Evolutionary conservation across 371 early-diverging fungal species (phyloP).

Genomic region (Mucor ambiguus): DNA sequence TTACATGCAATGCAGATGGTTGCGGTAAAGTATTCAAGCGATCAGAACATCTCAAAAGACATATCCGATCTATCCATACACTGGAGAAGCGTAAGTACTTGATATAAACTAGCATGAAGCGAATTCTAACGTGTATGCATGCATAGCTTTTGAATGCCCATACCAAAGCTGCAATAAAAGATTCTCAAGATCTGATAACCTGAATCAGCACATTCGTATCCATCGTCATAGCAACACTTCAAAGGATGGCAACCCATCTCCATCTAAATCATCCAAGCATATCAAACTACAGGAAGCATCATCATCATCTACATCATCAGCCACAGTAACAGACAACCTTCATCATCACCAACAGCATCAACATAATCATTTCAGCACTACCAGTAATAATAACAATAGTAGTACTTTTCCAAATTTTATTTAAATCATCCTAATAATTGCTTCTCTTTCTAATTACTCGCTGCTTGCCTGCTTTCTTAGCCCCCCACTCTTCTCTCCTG

Average conservation of each 20-base stretch:
- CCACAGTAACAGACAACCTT: neutral
- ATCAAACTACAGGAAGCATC: slow-evolving; percentile 3
- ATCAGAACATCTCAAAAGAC: slow-evolving; percentile 68
- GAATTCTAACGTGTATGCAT: neutral
- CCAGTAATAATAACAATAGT: slow-evolving; percentile 12
- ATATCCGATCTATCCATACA: slow-evolving; percentile 68
- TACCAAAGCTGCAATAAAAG: slow-evolving; percentile 76
- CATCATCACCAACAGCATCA: slow-evolving; percentile 10
- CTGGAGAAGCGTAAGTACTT: slow-evolving; percentile 62
- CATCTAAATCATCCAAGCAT: slow-evolving; percentile 5
- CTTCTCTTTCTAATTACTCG: neutral
- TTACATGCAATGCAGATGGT: slow-evolving; percentile 54
- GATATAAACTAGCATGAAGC: neutral
- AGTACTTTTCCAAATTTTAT: slow-evolving; percentile 31
- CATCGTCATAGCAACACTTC: slow-evolving; percentile 50
- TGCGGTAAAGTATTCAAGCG: slow-evolving; percentile 70
- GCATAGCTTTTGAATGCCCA: slow-evolving; percentile 64
- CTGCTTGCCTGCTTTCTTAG: slow-evolving; percentile 3
- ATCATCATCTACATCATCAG: neutral
- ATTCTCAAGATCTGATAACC: slow-evolving; percentile 85
- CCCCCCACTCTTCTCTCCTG: neutral
- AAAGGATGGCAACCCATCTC: neutral
- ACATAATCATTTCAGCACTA: slow-evolving; percentile 2
- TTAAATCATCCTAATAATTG: slow-evolving; percentile 12
- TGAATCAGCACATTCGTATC: slow-evolving; percentile 73